A percentile compares a stretch with the other conserved stretches of the same genome.
phyloP scores from a whole-genome alignment of 2,329 filamentous ascomycete species.

The Blastomyces gilchristii region DNA sequence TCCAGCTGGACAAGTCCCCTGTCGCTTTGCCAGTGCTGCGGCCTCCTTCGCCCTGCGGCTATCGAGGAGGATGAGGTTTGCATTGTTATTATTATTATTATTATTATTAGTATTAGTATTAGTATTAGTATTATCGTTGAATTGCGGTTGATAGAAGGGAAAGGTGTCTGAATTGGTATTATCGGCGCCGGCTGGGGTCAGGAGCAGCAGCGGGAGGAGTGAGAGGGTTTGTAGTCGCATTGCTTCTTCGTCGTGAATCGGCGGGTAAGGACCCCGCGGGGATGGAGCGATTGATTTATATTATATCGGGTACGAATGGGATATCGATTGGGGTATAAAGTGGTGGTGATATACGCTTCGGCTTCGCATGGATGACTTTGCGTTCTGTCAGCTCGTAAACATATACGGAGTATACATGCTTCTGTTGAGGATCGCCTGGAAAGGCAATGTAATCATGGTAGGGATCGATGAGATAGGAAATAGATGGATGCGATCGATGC shows the following conservation, averaged over 20 bases:
- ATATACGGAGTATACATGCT: no score
- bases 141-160: constrained; percentile 11
- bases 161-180: neutral
- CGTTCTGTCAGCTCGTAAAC: no score
- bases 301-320: no score
- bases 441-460: no score
- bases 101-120: no score
- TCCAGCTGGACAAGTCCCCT: constrained; percentile 40
- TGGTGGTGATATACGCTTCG: no score
- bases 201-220: neutral
- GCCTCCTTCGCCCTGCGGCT: constrained; percentile 8
- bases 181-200: neutral
- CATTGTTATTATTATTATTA: constrained; percentile 5
- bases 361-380: no score
- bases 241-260: neutral
- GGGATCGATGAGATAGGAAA: neutral
- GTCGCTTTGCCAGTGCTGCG: constrained; percentile 14
- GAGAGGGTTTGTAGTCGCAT: neutral
- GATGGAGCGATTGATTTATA: neutral
- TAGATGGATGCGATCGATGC: no score
- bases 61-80: constrained; percentile 4
- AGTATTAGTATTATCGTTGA: no score
- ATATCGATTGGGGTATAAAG: no score
- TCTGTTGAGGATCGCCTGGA: no score
- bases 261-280: neutral